Conservation (phyloP, 352 stramenopile genomes). For the Phytophthora niederhauseri region DNA sequence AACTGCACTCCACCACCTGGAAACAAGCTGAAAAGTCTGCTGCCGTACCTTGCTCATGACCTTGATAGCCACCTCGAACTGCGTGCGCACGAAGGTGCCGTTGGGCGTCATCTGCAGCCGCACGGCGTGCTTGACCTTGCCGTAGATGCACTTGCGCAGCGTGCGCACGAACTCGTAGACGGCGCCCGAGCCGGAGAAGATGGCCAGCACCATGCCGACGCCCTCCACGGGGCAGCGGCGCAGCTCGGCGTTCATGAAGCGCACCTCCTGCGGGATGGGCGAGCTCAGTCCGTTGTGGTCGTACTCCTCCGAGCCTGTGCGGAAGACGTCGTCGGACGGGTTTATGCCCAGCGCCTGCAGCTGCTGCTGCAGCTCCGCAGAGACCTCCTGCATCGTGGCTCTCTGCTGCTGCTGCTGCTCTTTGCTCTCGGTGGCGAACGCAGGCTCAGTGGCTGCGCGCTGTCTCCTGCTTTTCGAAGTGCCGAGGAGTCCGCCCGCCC, state of each 20-base stretch:
- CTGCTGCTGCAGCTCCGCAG: constrained; percentile 77
- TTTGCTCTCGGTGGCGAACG: not conserved
- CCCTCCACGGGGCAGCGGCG: constrained; percentile 77
- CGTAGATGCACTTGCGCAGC: constrained; percentile 89
- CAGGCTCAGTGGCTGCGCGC: constrained; percentile 34
- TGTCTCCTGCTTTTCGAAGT: constrained; percentile 19
- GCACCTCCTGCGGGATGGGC: constrained; percentile 86
- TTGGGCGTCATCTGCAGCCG: constrained; percentile 76
- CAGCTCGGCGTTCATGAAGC: constrained; percentile 88
- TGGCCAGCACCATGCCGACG: constrained; percentile 72
- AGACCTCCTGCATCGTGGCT: constrained; percentile 57
- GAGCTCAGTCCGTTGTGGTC: constrained; percentile 83
- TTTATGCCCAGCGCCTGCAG: constrained; percentile 83
- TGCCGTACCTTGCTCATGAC: constrained; percentile 85
- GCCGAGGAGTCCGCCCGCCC: constrained; percentile 33
- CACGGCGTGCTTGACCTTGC: constrained; percentile 89
- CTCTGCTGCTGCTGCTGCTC: constrained; percentile 4
- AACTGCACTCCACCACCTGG: not conserved
- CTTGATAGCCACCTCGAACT: constrained; percentile 86
- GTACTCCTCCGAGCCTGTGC: constrained; percentile 74
- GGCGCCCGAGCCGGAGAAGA: constrained; percentile 82
- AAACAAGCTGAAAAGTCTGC: too few species aligned
- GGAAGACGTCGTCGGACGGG: constrained; percentile 82
- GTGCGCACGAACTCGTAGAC: constrained; percentile 90
- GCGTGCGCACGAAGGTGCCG: constrained; percentile 81